These are phyloP conservation scores for Kwoniella dendrophila DNA, from an alignment of 768 basidiomycete genomes.

Conservation along the genomic window DNA sequence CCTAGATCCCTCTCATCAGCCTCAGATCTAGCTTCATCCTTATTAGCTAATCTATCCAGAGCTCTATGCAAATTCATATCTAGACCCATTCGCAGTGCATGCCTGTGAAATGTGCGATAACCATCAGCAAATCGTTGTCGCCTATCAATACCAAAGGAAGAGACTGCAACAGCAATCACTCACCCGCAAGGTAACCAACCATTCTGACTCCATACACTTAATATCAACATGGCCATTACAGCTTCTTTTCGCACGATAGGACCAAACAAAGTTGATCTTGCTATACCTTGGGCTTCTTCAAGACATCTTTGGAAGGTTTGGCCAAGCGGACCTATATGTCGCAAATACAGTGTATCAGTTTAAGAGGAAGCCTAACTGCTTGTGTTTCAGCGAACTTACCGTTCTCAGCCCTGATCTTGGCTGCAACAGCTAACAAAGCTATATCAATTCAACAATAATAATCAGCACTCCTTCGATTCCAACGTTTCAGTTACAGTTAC, in stretches of 20 bases:
- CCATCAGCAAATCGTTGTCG: not conserved
- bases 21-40: constrained; percentile 63
- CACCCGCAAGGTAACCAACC: constrained; percentile 88
- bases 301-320: constrained; percentile 86
- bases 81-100: constrained; percentile 93
- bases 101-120: constrained; percentile 50
- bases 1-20: constrained; percentile 82
- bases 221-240: constrained; percentile 83
- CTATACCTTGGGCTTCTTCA: constrained; percentile 94
- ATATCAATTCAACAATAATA: not conserved
- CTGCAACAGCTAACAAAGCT: constrained; percentile 79
- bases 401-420: constrained; percentile 87
- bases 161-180: constrained; percentile 3
- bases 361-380: not conserved
- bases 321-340: constrained; percentile 62
- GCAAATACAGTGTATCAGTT: not conserved
- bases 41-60: constrained; percentile 83
- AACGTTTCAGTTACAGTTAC: not conserved
- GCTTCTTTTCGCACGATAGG: constrained; percentile 93
- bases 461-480: not conserved
- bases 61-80: constrained; percentile 92
- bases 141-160: not conserved
- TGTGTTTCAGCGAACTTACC: constrained; percentile 55
- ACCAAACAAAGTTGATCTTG: constrained; percentile 87
- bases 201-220: constrained; percentile 91